phyloP scores from a whole-genome alignment of 345 rosid species.

The Luvunga scandens region DNA sequence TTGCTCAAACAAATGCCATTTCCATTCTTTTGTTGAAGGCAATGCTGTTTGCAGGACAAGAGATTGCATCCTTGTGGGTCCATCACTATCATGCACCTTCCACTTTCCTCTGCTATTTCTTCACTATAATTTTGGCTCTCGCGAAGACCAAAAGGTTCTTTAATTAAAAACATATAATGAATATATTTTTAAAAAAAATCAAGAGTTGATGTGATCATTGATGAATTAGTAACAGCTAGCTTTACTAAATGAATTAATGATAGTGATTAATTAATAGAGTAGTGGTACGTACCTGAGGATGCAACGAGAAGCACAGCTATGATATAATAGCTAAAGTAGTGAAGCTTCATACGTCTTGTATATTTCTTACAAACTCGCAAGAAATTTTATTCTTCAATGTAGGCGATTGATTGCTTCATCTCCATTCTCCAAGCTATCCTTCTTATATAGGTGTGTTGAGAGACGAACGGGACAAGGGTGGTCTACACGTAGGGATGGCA shows the following conservation, averaged over 20 bases:
- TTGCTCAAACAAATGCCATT: slow-evolving; percentile 35
- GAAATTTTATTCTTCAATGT: not conserved
- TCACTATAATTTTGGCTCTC: not conserved
- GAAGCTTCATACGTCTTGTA: not conserved
- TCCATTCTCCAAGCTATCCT: not conserved
- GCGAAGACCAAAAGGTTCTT: not conserved
- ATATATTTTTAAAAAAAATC: not conserved
- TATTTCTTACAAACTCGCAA: not conserved
- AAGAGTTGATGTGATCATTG: not conserved
- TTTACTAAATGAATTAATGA: no score
- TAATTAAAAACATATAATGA: not conserved
- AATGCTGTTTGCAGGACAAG: slow-evolving; percentile 26
- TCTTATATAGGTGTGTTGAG: not conserved
- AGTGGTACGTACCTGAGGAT: not conserved
- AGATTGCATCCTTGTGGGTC: slow-evolving; percentile 33
- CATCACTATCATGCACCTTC: slow-evolving; percentile 31
- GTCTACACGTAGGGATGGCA: no score
- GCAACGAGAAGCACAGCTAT: not conserved
- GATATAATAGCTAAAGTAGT: not conserved
- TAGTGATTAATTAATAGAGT: no score
- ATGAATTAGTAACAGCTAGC: no score
- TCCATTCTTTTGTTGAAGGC: slow-evolving; percentile 33
- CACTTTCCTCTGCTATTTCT: not conserved
- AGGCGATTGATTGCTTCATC: not conserved
- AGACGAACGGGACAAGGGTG: no score